Evolutionary conservation across 352 stramenopile genomes (phyloP).

Genomic region (Phytophthora melonis): DNA sequence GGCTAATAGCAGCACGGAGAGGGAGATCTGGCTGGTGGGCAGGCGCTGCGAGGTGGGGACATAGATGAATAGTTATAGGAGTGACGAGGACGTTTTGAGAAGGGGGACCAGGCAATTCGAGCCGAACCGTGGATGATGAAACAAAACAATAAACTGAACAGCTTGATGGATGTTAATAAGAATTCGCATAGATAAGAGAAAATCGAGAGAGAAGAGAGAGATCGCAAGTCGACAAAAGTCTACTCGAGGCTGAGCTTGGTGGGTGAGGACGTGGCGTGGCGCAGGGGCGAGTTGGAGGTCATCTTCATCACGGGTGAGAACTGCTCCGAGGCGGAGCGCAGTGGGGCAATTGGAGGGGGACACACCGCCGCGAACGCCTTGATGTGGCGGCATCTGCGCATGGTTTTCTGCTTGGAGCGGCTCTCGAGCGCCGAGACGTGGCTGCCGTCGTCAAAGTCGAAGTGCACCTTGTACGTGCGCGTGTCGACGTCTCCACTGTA

Average conservation of each 20-base stretch:
- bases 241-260: slow-evolving; percentile 36
- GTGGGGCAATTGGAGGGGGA: slow-evolving; percentile 20
- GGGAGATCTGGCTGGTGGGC: slow-evolving; percentile 13
- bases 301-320: slow-evolving; percentile 19
- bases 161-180: slow-evolving; percentile 28
- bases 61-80: slow-evolving; percentile 59
- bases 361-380: slow-evolving; percentile 55
- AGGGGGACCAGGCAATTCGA: slow-evolving; percentile 10
- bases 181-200: slow-evolving; percentile 10
- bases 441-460: slow-evolving; percentile 73
- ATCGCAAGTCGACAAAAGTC: neutral
- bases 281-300: slow-evolving; percentile 27
- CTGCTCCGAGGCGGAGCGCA: slow-evolving; percentile 26
- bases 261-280: slow-evolving; percentile 32
- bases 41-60: slow-evolving; percentile 15
- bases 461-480: slow-evolving; percentile 74
- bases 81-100: slow-evolving; percentile 38
- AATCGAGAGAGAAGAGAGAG: neutral
- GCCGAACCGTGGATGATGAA: slow-evolving; percentile 32
- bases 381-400: slow-evolving; percentile 62
- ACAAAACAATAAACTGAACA: slow-evolving; percentile 47
- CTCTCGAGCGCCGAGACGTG: slow-evolving; percentile 63
- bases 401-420: slow-evolving; percentile 67
- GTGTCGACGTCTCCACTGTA: slow-evolving; percentile 77
- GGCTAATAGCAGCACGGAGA: neutral